Conservation (phyloP, 2,329 filamentous ascomycete species). For the Beauveria caledonica region DNA sequence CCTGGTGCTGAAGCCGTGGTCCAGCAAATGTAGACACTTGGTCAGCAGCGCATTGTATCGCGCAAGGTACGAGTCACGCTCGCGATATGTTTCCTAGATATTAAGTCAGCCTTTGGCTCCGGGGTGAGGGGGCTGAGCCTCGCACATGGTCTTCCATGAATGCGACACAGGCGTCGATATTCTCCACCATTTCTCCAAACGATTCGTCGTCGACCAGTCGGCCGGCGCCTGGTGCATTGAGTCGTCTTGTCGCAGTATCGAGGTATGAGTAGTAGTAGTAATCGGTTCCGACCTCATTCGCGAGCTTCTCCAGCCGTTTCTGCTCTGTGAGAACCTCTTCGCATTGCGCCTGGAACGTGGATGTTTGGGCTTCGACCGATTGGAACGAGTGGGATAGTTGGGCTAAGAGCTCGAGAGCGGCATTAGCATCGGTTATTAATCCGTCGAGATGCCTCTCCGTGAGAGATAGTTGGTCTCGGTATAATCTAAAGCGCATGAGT, state of each 20-base stretch:
- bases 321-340: slow-evolving; percentile 81
- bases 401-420: slow-evolving; percentile 66
- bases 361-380: slow-evolving; percentile 80
- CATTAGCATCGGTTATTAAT: slow-evolving; percentile 68
- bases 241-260: slow-evolving; percentile 77
- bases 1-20: slow-evolving; percentile 45
- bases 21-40: slow-evolving; percentile 54
- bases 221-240: slow-evolving; percentile 86
- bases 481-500: slow-evolving; percentile 45
- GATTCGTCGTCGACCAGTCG: slow-evolving; percentile 76
- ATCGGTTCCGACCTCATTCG: slow-evolving; percentile 78
- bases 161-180: slow-evolving; percentile 80
- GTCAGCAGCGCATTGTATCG: slow-evolving; percentile 76
- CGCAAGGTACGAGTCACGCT: slow-evolving; percentile 79
- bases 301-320: slow-evolving; percentile 66
- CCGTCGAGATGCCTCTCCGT: slow-evolving; percentile 76
- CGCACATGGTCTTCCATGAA: slow-evolving; percentile 85
- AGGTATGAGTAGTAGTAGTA: slow-evolving; percentile 93
- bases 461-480: slow-evolving; percentile 71
- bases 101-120: slow-evolving; percentile 12
- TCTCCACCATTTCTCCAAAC: slow-evolving; percentile 81
- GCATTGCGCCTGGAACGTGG: slow-evolving; percentile 87
- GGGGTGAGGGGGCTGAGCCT: slow-evolving; percentile 4
- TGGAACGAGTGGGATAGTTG: slow-evolving; percentile 80
- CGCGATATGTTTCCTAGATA: slow-evolving; percentile 66